These are phyloP conservation scores for Pestalotiopsis sp. DNA, from an alignment of 2,329 filamentous ascomycete species.

Conservation along the genomic window DNA sequence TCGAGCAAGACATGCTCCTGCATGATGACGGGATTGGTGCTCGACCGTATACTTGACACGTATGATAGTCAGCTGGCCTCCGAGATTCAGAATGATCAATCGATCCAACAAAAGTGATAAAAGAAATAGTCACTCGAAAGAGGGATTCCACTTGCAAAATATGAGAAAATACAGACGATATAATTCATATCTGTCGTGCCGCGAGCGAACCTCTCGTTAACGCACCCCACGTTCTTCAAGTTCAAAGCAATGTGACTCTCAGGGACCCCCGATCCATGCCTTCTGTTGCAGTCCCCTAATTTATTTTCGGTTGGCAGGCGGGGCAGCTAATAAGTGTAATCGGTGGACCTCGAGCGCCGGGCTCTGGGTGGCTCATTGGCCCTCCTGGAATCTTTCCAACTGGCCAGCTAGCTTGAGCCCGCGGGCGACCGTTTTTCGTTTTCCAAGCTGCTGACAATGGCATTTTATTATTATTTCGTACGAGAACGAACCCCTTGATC, in stretches of 20 bases:
- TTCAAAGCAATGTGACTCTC: not conserved
- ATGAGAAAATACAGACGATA: too few relatives aligned
- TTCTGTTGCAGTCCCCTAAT: not conserved
- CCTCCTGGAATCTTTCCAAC: not conserved
- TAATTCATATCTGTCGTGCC: too few relatives aligned
- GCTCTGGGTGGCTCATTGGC: not conserved
- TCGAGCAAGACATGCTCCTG: not conserved
- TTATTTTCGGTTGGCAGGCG: not conserved
- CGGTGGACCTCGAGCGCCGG: not conserved
- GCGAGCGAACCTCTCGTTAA: not conserved
- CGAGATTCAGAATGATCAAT: not conserved
- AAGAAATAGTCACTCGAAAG: too few relatives aligned
- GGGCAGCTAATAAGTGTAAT: not conserved
- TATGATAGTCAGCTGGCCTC: not conserved
- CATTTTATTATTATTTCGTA: not conserved
- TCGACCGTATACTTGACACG: not conserved
- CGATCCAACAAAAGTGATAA: not conserved
- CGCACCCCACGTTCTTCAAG: not conserved
- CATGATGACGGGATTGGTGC: not conserved
- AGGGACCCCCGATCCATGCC: not conserved
- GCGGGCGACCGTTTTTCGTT: not conserved
- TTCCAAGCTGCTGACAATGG: not conserved
- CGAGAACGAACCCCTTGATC: not conserved
- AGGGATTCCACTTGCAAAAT: not conserved
- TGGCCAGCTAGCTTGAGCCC: not conserved